Percentiles rank a stretch among this genome's conserved stretches.
Conservation (phyloP, 768 basidiomycete species). For the Leucocoprinus leucothites region DNA sequence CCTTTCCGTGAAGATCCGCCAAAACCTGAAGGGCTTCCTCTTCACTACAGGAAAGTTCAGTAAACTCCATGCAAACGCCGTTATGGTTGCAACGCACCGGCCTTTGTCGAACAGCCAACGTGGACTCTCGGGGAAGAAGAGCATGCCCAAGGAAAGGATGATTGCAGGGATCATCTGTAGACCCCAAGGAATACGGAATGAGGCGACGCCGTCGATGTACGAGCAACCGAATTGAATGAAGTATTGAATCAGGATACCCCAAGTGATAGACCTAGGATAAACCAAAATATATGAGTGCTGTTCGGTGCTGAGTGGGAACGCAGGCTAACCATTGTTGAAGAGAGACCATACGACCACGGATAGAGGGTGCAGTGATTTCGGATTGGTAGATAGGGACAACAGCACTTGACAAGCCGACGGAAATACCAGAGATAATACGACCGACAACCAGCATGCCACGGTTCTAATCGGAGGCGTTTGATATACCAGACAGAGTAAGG, state of each 20-base stretch:
- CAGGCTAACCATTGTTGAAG: constrained; percentile 62
- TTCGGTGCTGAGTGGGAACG: neutral
- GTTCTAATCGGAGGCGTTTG: constrained; percentile 34
- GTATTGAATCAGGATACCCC: constrained; percentile 76
- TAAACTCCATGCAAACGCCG: neutral
- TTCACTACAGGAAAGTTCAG: constrained; percentile 28
- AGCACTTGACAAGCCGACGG: constrained; percentile 64
- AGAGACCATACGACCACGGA: constrained; percentile 74
- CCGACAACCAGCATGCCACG: constrained; percentile 75
- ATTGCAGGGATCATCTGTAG: constrained; percentile 79
- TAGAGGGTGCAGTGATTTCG: constrained; percentile 66
- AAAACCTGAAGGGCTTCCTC: constrained; percentile 68
- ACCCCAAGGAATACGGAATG: constrained; percentile 81
- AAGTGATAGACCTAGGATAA: constrained; percentile 53
- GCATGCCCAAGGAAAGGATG: constrained; percentile 65
- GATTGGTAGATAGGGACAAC: constrained; percentile 76
- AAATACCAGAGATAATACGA: constrained; percentile 63
- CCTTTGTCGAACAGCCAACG: constrained; percentile 68
- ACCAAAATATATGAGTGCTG: neutral
- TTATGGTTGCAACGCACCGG: constrained; percentile 29
- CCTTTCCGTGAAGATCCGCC: constrained; percentile 70
- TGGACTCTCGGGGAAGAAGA: constrained; percentile 65
- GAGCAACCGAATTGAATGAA: constrained; percentile 77
- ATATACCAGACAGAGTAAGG: neutral
- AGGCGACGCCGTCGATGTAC: constrained; percentile 64